Evolutionary conservation across 2,329 filamentous ascomycete species (phyloP).

Genomic region (Cryphonectria carpinicola): DNA sequence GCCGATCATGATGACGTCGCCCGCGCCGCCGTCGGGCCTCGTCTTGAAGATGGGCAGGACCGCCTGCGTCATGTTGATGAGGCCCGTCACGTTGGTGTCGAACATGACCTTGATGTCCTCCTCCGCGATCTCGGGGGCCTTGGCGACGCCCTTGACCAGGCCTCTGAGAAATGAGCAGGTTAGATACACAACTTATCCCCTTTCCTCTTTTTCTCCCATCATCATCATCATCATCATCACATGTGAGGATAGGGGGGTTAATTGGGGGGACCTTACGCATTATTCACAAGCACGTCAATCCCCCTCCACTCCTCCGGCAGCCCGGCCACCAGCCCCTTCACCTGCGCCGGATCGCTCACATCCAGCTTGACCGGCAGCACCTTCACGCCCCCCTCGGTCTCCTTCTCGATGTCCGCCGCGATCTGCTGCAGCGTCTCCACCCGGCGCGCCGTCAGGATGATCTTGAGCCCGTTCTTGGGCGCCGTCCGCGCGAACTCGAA

Average conservation of each 20-base stretch:
- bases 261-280: constrained; percentile 69
- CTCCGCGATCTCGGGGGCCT: constrained; percentile 79
- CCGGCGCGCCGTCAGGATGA: constrained; percentile 88
- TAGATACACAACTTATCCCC: neutral
- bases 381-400: constrained; percentile 79
- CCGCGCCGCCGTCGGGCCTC: constrained; percentile 73
- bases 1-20: constrained; percentile 95
- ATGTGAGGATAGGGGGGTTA: neutral
- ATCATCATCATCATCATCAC: neutral
- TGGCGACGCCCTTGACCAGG: constrained; percentile 84
- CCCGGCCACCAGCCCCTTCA: constrained; percentile 70
- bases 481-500: constrained; percentile 89
- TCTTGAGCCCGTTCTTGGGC: constrained; percentile 74
- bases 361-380: constrained; percentile 85
- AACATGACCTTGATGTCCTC: constrained; percentile 90
- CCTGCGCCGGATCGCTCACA: constrained; percentile 77
- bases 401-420: constrained; percentile 73
- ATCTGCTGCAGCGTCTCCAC: constrained; percentile 77
- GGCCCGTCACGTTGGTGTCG: constrained; percentile 84
- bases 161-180: constrained; percentile 57
- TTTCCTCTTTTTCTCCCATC: neutral
- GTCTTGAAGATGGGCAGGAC: constrained; percentile 81
- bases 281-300: constrained; percentile 91
- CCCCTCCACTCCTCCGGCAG: constrained; percentile 82
- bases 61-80: constrained; percentile 96